Base-by-base conservation (phyloP, 306 rosid species). In the Cucurbita pepo region DNA sequence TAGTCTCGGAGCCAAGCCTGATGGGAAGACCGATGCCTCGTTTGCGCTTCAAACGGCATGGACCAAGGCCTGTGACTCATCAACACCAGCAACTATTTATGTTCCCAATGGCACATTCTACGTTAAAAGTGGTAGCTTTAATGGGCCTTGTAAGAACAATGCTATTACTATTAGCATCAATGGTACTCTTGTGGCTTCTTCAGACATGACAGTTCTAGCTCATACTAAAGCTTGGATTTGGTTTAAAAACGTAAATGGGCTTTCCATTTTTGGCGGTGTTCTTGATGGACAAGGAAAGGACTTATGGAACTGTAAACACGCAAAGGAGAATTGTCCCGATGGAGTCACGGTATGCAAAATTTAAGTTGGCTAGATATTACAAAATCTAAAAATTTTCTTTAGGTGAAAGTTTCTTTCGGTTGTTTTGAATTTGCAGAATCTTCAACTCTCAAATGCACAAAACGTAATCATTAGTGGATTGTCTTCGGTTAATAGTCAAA, bases 41-140 rank as follows among this genome's bases (percentile, higher is more conserved):
- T 18, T 14, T 51, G 55, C 18, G 6, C 15, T 51, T n/a, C 55
- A 51, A 0, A 14, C 56, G 78, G 83, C 86, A 37, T 86, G 90
- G 90, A 9, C 38, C 3, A 74, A 22, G 18, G 86, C 90, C 3
- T 86, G 90, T 8, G 78, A 41, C 70, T 83, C 86, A 4, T 40
- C 11, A 8, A 48, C 34, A 1, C 79, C 85, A n/a, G 52, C 82
- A 0, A 58, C 77, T 9, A 73, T 86, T 65, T 76, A 74, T 18
- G 86, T 83, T n/a, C 90, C 90, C 5, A 45, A 12, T 2, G 84
- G 90, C 12, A 79, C 75, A 52, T 86, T 86, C 77, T 76, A 75
- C 44, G 77, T 86, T 3, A 45, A 75, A 1, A 76, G 56, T 41
- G 78, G 14, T 0, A 51, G 15, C 18, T 55, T 8, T 16, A 52